A percentile compares a stretch with the other conserved stretches of the same genome.
Conservation (phyloP, 2,329 filamentous ascomycete genomes). For the Nothophoma quercina region DNA sequence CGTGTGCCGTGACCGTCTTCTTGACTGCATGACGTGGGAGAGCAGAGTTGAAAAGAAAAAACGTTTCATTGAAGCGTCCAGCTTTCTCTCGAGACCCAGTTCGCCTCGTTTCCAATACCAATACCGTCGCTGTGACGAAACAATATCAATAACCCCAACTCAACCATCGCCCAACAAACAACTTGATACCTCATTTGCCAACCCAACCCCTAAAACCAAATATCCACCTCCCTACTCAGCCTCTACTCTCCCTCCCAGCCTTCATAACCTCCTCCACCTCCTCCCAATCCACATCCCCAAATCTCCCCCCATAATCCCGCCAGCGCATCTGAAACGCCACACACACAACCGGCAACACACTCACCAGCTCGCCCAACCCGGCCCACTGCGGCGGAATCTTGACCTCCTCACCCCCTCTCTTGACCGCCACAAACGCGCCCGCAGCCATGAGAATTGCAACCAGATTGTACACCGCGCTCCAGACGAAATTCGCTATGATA, state of each 20-base stretch:
- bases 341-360: constrained; percentile 73
- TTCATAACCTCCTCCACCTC: not conserved
- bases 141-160: too few relatives aligned
- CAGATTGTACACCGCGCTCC: constrained; percentile 75
- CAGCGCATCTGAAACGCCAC: constrained; percentile 61
- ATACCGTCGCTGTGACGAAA: too few relatives aligned
- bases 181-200: too few relatives aligned
- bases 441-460: constrained; percentile 72
- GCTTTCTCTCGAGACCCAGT: too few relatives aligned
- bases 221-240: not conserved
- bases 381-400: constrained; percentile 70
- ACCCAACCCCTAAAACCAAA: too few relatives aligned
- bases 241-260: not conserved
- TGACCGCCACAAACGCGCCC: constrained; percentile 58
- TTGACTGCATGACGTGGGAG: too few relatives aligned
- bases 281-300: not conserved
- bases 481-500: constrained; percentile 71
- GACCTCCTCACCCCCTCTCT: constrained; percentile 28
- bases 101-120: too few relatives aligned
- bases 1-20: too few relatives aligned
- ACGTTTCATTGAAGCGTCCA: too few relatives aligned
- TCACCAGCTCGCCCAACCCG: constrained; percentile 75
- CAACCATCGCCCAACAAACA: too few relatives aligned
- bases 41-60: too few relatives aligned
- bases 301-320: constrained; percentile 33